A percentile compares a stretch with the other conserved stretches of the same genome.
Evolutionary conservation across 2,329 filamentous ascomycete genomes (phyloP).

Genomic region (Sporothrix luriei): DNA sequence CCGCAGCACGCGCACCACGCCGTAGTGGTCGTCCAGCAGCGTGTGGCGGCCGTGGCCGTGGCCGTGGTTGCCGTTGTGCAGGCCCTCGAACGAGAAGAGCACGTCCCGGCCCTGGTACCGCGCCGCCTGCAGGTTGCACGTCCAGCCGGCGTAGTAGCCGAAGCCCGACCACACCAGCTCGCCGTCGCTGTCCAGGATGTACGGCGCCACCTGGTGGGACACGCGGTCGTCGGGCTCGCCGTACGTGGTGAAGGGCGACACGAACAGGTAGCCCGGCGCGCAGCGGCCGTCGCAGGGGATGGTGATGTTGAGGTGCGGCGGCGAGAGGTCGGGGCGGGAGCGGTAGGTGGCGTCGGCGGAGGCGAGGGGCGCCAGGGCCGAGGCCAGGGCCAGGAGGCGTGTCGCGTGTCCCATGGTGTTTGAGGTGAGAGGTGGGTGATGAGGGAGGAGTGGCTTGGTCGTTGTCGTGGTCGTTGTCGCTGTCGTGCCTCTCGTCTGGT

Average conservation of each 20-base stretch:
- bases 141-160: slow-evolving; percentile 55
- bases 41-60: slow-evolving; percentile 59
- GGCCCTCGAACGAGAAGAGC: slow-evolving; percentile 57
- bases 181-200: slow-evolving; percentile 58
- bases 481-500: background rate
- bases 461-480: background rate
- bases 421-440: background rate
- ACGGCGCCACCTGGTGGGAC: slow-evolving; percentile 52
- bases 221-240: slow-evolving; percentile 41
- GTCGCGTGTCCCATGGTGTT: background rate
- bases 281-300: slow-evolving; percentile 45
- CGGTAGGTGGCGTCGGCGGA: slow-evolving; percentile 28
- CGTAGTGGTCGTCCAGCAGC: slow-evolving; percentile 57
- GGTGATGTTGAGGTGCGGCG: slow-evolving; percentile 43
- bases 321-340: slow-evolving; percentile 40
- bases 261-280: slow-evolving; percentile 42
- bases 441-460: no score
- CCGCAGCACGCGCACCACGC: slow-evolving; percentile 56
- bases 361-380: background rate
- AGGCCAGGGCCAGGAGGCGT: background rate
- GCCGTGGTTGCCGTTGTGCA: slow-evolving; percentile 54
- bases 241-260: slow-evolving; percentile 36
- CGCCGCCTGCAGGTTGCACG: slow-evolving; percentile 56
- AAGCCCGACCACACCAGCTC: slow-evolving; percentile 62
- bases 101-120: slow-evolving; percentile 56